Evolutionary conservation across 2,329 filamentous ascomycete species (phyloP), one percentile per base, ranked within the genome.

Genomic region (Drechslerella stenobrocha): DNA sequence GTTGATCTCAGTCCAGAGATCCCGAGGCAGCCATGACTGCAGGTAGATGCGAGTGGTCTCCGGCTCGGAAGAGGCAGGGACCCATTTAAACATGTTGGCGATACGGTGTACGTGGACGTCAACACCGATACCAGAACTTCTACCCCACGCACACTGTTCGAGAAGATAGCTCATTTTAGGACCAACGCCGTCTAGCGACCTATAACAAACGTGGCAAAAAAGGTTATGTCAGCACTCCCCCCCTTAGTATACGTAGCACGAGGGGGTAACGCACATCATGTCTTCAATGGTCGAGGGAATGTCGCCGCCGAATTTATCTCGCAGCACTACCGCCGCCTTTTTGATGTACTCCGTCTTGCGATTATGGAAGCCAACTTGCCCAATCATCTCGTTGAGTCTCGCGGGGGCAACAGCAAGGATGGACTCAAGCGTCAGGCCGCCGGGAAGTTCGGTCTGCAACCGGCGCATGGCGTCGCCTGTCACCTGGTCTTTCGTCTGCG

Each of bases 41-140:
- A 96, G 79, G 30, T 84, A 83, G 55, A 81, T 78, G 42, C 91
- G 81, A 26, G 91, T 95, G 75, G 89, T 87, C 78, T 96, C 91
- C 0, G 91, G 91, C 9, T 80, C 87, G 73, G 84, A 86, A 1
- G 87, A 92, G 75, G 83, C 84, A 75, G 95, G 84, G 8, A 71
- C 72, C 91, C 91, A 96, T 2, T 89, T 88, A 90, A 90, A 96
- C 24, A 95, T 80, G 77, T 96, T 96, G 52, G 90, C 92, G 77
- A 96, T 95, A 57, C 91, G 87, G 77, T 96, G 91, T 2, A 96
- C 91, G 77, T 96, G 91, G 3, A 96, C 90, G 76, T 96, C 91
- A 48, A 96, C 91, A 23, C 91, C 91, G 70, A 96, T 95, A 5
- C 91, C 91, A 74, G 84, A 80, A 55, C 82, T 83, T 30, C 79